These are phyloP conservation scores for Pyronema domesticum DNA, from an alignment of 495 filamentous ascomycete species.

Conservation along the genomic window DNA sequence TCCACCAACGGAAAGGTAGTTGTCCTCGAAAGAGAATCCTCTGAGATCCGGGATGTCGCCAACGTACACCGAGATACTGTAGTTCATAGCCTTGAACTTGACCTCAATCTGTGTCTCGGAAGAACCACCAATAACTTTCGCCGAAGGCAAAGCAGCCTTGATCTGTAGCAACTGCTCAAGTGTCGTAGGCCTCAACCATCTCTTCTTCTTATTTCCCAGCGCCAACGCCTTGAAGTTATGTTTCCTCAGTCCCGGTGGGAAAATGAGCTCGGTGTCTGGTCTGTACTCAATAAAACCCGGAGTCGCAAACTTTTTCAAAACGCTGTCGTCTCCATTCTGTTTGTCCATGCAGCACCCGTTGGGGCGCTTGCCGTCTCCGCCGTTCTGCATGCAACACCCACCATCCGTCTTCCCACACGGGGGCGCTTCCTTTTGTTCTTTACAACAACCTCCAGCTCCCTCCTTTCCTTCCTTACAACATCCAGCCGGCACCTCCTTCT, in stretches of 20 bases:
- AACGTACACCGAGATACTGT: constrained; percentile 74
- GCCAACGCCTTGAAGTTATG: constrained; percentile 65
- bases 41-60: constrained; percentile 82
- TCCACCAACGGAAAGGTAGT: constrained; percentile 71
- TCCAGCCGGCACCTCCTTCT: constrained; percentile 33
- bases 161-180: constrained; percentile 78
- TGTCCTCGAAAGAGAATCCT: constrained; percentile 58
- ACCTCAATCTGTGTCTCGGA: constrained; percentile 96
- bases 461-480: constrained; percentile 38
- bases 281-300: constrained; percentile 85
- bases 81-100: constrained; percentile 92
- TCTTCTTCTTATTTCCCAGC: constrained; percentile 88
- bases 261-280: constrained; percentile 86
- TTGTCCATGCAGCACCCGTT: constrained; percentile 11
- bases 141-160: constrained; percentile 64
- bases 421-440: constrained; percentile 24
- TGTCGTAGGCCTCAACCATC: constrained; percentile 80
- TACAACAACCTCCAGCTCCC: constrained; percentile 36
- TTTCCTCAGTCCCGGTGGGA: constrained; percentile 66
- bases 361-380: constrained; percentile 26
- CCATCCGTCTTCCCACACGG: too few relatives aligned
- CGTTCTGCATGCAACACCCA: background rate
- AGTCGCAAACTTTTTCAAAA: constrained; percentile 51
- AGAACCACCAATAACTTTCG: constrained; percentile 89
- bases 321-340: constrained; percentile 2